Conservation (phyloP, 306 rosid genomes). For the Dryas alaskensis region DNA sequence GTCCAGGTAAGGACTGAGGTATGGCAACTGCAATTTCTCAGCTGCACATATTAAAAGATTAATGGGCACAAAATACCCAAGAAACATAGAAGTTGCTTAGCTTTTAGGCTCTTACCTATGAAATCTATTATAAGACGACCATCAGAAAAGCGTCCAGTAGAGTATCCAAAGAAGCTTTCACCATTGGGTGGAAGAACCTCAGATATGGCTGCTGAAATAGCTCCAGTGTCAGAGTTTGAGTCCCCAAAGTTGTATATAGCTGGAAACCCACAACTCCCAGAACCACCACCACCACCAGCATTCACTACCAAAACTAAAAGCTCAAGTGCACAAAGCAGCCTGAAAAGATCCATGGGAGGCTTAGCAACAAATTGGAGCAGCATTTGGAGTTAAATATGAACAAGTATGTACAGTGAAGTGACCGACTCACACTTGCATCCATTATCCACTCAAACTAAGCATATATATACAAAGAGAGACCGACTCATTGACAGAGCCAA, state of each 20-base stretch:
- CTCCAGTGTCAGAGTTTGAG: conserved; percentile 96
- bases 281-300: conserved; percentile 20
- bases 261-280: conserved; percentile 47
- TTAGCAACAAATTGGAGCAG: neutral
- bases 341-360: conserved; percentile 13
- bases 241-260: conserved; percentile 91
- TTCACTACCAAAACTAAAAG: conserved; percentile 24
- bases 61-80: too few species aligned
- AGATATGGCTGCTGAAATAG: conserved; percentile 50
- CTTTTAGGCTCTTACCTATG: conserved; percentile 40
- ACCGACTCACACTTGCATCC: neutral
- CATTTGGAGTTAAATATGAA: neutral
- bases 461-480: neutral
- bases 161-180: conserved; percentile 65
- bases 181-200: conserved; percentile 63
- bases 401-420: neutral
- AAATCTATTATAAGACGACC: conserved; percentile 84
- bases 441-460: neutral
- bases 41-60: conserved; percentile 41
- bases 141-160: conserved; percentile 71
- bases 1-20: conserved; percentile 73
- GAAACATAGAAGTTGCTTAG: neutral
- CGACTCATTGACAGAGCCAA: neutral
- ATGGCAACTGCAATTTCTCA: conserved; percentile 74
- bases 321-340: conserved; percentile 17